Conservation (phyloP, 257 asterid genomes). For the Lycium barbarum region DNA sequence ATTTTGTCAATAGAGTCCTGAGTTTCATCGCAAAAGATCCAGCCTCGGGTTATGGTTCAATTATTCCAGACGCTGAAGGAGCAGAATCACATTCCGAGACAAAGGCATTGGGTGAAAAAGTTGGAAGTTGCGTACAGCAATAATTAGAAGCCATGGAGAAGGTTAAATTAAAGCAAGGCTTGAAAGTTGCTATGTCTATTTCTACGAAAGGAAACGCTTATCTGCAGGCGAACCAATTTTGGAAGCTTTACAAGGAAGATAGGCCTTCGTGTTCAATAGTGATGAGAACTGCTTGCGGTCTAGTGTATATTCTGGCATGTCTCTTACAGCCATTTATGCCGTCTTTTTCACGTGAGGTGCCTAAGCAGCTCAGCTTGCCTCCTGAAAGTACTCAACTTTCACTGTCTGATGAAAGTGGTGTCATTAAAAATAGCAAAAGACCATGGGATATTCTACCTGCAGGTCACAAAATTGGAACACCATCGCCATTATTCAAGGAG, state of each 20-base stretch:
- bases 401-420: conserved; percentile 73
- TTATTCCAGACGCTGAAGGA: conserved; percentile 74
- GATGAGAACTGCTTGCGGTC: conserved; percentile 83
- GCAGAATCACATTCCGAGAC: conserved; percentile 77
- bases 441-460: conserved; percentile 86
- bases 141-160: conserved; percentile 91
- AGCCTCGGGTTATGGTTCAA: conserved; percentile 90
- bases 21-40: conserved; percentile 89
- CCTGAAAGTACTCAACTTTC: conserved; percentile 53
- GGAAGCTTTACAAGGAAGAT: conserved; percentile 97
- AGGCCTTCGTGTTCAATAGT: conserved; percentile 69
- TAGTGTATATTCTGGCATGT: conserved; percentile 86
- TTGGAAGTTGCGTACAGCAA: conserved; percentile 65
- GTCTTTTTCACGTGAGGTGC: conserved; percentile 82
- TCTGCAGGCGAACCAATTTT: conserved; percentile 89
- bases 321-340: conserved; percentile 96
- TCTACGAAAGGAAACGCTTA: conserved; percentile 94
- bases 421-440: conserved; percentile 49
- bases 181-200: conserved; percentile 86
- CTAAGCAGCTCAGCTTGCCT: conserved; percentile 91
- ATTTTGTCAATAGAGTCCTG: conserved; percentile 86
- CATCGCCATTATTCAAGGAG: conserved; percentile 76
- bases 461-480: conserved; percentile 90
- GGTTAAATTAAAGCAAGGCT: conserved; percentile 94
- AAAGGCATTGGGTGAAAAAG: conserved; percentile 72